Conservation (phyloP, 106 monocot species). For the Hemerocallis citrina region DNA sequence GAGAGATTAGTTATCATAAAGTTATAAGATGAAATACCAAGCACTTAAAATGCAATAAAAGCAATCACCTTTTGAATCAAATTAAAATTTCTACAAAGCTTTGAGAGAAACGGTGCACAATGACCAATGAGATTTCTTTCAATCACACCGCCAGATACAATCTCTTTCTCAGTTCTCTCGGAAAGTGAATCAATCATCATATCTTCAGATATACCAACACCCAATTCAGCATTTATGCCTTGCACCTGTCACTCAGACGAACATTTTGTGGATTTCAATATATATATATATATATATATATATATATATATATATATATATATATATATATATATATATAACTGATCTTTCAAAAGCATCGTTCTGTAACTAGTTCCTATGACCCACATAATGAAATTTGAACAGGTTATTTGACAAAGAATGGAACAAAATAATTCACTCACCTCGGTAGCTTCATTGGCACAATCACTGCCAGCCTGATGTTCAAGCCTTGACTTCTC, state of each 20-base stretch:
- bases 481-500: slow-evolving; percentile 36
- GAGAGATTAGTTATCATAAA: no score
- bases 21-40: no score
- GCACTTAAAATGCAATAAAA: neutral
- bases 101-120: slow-evolving; percentile 82
- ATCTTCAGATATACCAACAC: slow-evolving; percentile 73
- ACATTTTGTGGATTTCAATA: no score
- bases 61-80: slow-evolving; percentile 75
- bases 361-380: no score
- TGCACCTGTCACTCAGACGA: slow-evolving; percentile 26
- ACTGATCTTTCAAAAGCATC: no score
- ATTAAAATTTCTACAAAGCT: slow-evolving; percentile 81
- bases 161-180: slow-evolving; percentile 93
- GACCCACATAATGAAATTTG: no score
- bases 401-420: no score
- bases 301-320: no score
- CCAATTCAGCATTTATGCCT: slow-evolving; percentile 90
- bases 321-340: no score
- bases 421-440: no score
- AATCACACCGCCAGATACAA: slow-evolving; percentile 41
- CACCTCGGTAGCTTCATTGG: slow-evolving; percentile 33
- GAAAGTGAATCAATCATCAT: slow-evolving; percentile 65
- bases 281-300: no score
- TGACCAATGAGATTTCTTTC: slow-evolving; percentile 70
- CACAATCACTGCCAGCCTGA: slow-evolving; percentile 12